These are phyloP conservation scores for Dendrobium huoshanense DNA, from an alignment of 106 monocot species.

Conservation along the genomic window DNA sequence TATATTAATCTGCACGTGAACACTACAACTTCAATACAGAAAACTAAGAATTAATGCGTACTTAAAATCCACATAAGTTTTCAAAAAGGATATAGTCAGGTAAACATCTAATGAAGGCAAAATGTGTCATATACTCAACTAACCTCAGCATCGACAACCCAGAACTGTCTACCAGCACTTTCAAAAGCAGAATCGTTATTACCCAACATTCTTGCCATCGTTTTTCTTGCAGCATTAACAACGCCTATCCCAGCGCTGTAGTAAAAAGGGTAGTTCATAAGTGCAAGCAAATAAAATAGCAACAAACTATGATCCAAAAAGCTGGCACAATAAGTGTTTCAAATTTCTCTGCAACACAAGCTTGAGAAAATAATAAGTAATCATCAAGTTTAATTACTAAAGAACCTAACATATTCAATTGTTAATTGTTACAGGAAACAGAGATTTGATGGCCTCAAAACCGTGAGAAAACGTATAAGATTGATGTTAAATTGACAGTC, in stretches of 20 bases:
- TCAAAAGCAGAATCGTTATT: slow-evolving; percentile 88
- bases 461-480: background rate
- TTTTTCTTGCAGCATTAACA: slow-evolving; percentile 86
- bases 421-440: background rate
- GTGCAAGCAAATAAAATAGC: background rate
- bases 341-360: background rate
- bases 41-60: background rate
- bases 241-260: slow-evolving; percentile 93
- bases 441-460: background rate
- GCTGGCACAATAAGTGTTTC: background rate
- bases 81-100: background rate
- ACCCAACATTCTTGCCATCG: slow-evolving; percentile 94
- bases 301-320: background rate
- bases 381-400: background rate
- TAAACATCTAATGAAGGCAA: background rate
- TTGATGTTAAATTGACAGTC: background rate
- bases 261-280: slow-evolving; percentile 1
- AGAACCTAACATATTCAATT: background rate
- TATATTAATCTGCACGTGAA: background rate
- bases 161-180: slow-evolving; percentile 91
- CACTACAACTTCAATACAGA: background rate
- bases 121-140: slow-evolving; percentile 4
- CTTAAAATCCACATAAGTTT: background rate
- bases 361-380: background rate
- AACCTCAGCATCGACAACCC: slow-evolving; percentile 97